Base-by-base conservation (phyloP, 2,329 filamentous ascomycete species). In the Sarocladium brachiariae region DNA sequence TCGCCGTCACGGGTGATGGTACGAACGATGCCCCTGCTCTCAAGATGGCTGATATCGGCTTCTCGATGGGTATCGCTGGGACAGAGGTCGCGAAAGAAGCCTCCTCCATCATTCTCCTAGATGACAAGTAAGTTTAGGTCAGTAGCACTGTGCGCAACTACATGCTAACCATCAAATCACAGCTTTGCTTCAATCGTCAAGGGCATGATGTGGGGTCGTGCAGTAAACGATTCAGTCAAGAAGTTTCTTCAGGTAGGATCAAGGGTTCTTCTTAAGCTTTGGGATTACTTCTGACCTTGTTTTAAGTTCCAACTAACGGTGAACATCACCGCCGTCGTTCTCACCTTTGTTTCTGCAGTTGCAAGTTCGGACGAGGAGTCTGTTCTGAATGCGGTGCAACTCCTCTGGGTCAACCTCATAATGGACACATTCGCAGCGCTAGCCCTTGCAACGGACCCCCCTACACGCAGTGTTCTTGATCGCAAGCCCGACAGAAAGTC, bases 401-500 rank as follows among this genome's bases (percentile, higher is more conserved):
- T 85, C 47, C 71, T 85, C 34, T 85, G 81, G 82, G 78, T 85
- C 51, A 84, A 85, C 61, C 69, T 85, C 37, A 84, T 84, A 61
- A 85, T 85, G 81, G 81, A 84, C 57, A 84, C 81, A 10, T 83
- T 84, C 54, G 81, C 81, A 8, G 81, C 80, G n/a, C 74, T 84
- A 23, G 80, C 80, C 13, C 69, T 84, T 11, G 80, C 80, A 3
- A 84, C 80, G 1, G 80, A 83, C 57, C 76, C 78, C 11, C 80
- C 80, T 2, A 75, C 76, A 2, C 69, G 73, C 11, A 72, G 71
- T 49, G 75, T 83, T 34, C 73, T 83, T 19, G 66, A 81, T 56
- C 75, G 80, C 35, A 87, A 87, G 61, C 88, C 88, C 1, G 82
- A 88, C 52, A 78, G 83, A 2, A 90, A 89, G 62, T 84, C 80